These are phyloP conservation scores for Citrus trifoliata DNA, from an alignment of 345 rosid genomes.

Conservation along the genomic window DNA sequence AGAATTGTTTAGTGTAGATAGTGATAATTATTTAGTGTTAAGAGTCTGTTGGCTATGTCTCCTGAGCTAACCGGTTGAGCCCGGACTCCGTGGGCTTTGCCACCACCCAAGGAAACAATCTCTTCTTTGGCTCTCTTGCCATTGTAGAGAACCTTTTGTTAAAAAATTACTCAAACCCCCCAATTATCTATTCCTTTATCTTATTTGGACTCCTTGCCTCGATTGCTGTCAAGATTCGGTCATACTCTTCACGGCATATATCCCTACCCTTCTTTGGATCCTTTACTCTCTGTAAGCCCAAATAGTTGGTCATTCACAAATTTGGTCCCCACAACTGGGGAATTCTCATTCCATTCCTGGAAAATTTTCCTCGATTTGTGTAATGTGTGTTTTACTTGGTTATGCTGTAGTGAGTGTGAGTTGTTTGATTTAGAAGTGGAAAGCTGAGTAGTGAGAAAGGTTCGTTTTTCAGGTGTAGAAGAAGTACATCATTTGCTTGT, in stretches of 20 bases:
- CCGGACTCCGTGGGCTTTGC: conserved; percentile 74
- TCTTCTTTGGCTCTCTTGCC: conserved; percentile 45
- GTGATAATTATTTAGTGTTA: conserved; percentile 29
- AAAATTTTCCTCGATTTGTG: conserved; percentile 25
- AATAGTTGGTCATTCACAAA: conserved; percentile 39
- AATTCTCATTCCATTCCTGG: conserved; percentile 38
- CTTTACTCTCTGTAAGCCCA: conserved; percentile 41
- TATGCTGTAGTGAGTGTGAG: conserved; percentile 24
- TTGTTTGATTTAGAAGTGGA: conserved; percentile 22
- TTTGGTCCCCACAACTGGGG: conserved; percentile 68
- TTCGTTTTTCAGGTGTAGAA: conserved; percentile 12
- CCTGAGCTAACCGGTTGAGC: conserved; percentile 41
- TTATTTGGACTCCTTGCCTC: conserved; percentile 37
- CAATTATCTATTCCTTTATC: conserved; percentile 21
- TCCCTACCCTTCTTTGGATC: conserved; percentile 40
- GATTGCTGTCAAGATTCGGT: conserved; percentile 62
- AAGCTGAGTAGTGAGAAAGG: conserved; percentile 18
- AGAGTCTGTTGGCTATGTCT: conserved; percentile 51
- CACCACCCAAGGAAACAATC: conserved; percentile 49
- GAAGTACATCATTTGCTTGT: conserved; percentile 20
- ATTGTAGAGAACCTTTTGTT: conserved; percentile 46
- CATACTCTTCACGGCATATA: conserved; percentile 29
- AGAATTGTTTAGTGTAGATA: conserved; percentile 40
- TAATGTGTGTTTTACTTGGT: conserved; percentile 33
- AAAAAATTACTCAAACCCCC: conserved; percentile 27